phyloP scores from a whole-genome alignment of 2,329 filamentous ascomycete species.

The Colletotrichum echinochloae region DNA sequence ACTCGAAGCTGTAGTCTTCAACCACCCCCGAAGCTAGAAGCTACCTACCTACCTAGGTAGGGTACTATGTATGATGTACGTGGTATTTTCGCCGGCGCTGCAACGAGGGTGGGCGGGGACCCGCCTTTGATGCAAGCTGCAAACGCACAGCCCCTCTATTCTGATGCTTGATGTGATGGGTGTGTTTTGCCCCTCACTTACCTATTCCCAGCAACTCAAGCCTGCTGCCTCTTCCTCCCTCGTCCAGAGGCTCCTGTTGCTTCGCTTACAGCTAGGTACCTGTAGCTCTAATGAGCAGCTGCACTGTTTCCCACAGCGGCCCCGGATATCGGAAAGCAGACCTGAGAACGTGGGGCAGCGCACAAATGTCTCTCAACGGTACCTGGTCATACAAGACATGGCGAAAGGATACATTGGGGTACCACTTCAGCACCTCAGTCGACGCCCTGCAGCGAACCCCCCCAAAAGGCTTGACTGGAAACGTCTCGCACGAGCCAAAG shows the following conservation, averaged over 20 bases:
- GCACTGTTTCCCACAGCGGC: conserved; percentile 6
- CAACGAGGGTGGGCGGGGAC: not conserved
- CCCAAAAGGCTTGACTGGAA: conserved; percentile 30
- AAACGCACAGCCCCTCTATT: conserved; percentile 31
- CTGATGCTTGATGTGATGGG: conserved; percentile 14
- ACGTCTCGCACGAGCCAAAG: conserved; percentile 32
- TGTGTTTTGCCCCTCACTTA: conserved; percentile 17
- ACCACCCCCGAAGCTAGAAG: too few relatives aligned
- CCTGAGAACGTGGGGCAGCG: not conserved
- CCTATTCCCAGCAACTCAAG: not conserved
- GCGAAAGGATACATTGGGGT: not conserved
- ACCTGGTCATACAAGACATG: not conserved
- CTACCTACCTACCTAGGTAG: too few relatives aligned
- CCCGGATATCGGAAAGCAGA: conserved; percentile 28
- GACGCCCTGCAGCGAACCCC: conserved; percentile 7
- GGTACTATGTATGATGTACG: too few relatives aligned
- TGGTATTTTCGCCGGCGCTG: not conserved
- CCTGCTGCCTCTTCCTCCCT: not conserved
- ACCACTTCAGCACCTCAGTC: conserved; percentile 8
- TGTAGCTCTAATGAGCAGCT: conserved; percentile 7
- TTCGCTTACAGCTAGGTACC: conserved; percentile 5
- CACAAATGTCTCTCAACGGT: conserved; percentile 1
- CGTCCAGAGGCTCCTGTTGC: not conserved
- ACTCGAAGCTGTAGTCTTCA: conserved; percentile 13
- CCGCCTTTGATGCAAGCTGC: conserved; percentile 26